These are phyloP conservation scores for Sporobolus alterniflorus DNA, from an alignment of 202 grass and related monocot species.

Conservation along the genomic window DNA sequence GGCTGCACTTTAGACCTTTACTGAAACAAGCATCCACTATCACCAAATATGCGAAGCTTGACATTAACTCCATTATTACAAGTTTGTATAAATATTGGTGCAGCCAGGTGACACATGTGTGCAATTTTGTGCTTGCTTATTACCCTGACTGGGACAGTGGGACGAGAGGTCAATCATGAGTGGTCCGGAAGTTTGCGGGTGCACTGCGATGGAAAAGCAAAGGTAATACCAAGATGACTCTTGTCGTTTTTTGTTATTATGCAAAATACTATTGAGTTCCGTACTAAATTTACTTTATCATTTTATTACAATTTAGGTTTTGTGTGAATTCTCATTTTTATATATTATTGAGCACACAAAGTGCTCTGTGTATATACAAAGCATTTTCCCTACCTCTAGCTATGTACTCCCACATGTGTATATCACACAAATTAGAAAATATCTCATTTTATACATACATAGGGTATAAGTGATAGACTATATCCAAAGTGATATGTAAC, in stretches of 20 bases:
- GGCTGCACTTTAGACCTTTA: background rate
- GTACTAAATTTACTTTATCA: no score
- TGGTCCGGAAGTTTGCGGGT: background rate
- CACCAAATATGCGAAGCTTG: background rate
- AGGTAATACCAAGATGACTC: background rate
- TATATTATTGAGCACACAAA: no score
- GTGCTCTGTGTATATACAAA: no score
- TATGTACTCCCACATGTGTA: no score
- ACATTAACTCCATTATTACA: background rate
- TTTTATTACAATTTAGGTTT: no score
- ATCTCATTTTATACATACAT: no score
- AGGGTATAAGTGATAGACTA: no score
- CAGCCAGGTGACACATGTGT: background rate
- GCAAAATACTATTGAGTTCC: background rate
- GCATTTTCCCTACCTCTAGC: no score
- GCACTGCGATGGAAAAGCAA: background rate
- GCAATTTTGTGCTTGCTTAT: background rate
- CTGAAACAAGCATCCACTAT: background rate
- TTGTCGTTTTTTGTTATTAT: background rate
- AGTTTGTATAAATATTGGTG: background rate
- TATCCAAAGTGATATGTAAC: no score
- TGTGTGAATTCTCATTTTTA: no score
- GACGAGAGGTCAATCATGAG: background rate
- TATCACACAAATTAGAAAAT: no score
- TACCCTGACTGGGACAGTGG: background rate